These are phyloP conservation scores for Cornus suecica DNA, from an alignment of 148 eudicot species.

Conservation along the genomic window DNA sequence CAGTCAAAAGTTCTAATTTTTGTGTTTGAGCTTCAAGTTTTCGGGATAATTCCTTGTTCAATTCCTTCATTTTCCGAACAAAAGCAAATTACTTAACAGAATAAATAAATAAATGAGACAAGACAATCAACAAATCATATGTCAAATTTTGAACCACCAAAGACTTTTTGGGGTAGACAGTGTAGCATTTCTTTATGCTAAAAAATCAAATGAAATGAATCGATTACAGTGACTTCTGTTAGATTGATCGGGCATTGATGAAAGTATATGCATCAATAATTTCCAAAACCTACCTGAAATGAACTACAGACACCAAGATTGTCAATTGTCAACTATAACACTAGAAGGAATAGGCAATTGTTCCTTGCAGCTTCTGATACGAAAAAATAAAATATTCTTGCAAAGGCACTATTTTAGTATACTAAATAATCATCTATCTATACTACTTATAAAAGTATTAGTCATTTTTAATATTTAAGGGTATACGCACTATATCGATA, in stretches of 20 bases:
- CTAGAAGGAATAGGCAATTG: neutral
- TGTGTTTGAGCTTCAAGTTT: slow-evolving; percentile 97
- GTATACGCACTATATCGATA: no score
- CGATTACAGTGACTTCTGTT: neutral
- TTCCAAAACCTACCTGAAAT: neutral
- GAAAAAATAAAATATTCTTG: neutral
- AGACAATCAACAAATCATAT: neutral
- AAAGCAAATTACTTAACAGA: neutral
- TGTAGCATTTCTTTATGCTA: neutral
- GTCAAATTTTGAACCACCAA: neutral
- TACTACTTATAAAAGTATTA: no score
- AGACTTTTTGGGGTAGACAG: neutral
- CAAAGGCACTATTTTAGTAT: neutral
- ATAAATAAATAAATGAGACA: neutral
- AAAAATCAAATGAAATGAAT: neutral
- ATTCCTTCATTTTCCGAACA: slow-evolving; percentile 44
- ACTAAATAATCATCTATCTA: no score
- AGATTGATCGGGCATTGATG: neutral
- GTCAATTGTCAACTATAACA: neutral
- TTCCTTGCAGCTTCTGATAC: neutral
- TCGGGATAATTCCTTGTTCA: slow-evolving; percentile 76
- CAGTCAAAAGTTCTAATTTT: slow-evolving; percentile 82
- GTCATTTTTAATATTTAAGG: no score
- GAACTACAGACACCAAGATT: neutral
- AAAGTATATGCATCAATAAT: neutral